These are phyloP conservation scores for Eucalyptus shirleyi DNA, from an alignment of 345 rosid genomes.

Conservation along the genomic window DNA sequence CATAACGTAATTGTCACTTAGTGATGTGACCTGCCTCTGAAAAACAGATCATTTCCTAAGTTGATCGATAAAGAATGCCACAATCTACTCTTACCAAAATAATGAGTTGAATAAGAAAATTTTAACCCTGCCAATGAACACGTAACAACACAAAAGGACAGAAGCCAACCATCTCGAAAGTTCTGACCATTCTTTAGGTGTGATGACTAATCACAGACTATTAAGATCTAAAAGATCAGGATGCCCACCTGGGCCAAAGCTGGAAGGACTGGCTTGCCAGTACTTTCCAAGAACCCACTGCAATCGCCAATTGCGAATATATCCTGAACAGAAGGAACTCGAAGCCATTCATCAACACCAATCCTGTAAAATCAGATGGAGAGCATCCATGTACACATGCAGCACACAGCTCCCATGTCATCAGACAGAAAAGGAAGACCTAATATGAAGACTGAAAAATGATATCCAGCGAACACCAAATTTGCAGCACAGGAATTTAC, in stretches of 20 bases:
- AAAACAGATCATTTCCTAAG: neutral
- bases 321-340: slow-evolving; percentile 70
- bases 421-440: neutral
- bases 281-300: slow-evolving; percentile 81
- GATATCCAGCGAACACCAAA: neutral
- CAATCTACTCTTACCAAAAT: neutral
- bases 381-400: neutral
- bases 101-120: neutral
- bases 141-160: neutral
- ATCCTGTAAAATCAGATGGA: slow-evolving; percentile 29
- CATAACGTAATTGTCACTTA: neutral
- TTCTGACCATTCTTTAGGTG: neutral
- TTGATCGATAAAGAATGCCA: neutral
- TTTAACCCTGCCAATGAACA: neutral
- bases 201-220: neutral
- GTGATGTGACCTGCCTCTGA: neutral
- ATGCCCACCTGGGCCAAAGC: slow-evolving; percentile 77
- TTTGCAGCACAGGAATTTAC: neutral
- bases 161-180: neutral
- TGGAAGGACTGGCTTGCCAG: slow-evolving; percentile 81
- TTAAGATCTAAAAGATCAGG: neutral
- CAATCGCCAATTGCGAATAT: slow-evolving; percentile 92
- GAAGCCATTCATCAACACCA: slow-evolving; percentile 84
- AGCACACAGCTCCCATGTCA: neutral
- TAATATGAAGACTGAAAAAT: neutral